These are phyloP conservation scores for Jaltomata sinuosa DNA, from an alignment of 257 asterid species.

Conservation along the genomic window DNA sequence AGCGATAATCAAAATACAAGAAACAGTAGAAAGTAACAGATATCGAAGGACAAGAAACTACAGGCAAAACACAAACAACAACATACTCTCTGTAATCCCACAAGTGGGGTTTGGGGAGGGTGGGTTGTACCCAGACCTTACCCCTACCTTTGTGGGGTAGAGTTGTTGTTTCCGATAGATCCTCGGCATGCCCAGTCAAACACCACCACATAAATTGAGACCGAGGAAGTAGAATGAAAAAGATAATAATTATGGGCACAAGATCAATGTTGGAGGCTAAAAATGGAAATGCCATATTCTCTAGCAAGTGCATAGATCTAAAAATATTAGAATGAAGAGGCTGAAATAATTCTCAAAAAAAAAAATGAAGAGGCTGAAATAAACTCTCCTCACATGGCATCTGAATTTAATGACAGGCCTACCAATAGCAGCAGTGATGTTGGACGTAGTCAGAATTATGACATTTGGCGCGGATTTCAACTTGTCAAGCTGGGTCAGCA, in stretches of 20 bases:
- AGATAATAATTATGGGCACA: not conserved
- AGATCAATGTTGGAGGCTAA: not conserved
- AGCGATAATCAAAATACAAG: too few species aligned
- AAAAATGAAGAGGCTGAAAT: not conserved
- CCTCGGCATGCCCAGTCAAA: not conserved
- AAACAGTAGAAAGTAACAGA: too few species aligned
- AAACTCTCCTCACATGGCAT: not conserved
- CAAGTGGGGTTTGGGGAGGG: not conserved
- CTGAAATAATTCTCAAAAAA: too few species aligned
- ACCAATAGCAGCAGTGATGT: conserved; percentile 97
- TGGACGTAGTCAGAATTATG: conserved; percentile 89
- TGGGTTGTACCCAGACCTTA: not conserved
- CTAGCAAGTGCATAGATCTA: not conserved
- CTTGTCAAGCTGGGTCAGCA: conserved; percentile 93
- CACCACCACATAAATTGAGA: not conserved
- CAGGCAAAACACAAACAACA: not conserved
- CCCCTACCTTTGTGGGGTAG: not conserved
- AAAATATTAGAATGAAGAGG: not conserved
- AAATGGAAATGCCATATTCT: not conserved
- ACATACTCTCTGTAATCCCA: not conserved
- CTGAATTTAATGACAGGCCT: conserved; percentile 15
- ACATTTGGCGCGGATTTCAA: conserved; percentile 87
- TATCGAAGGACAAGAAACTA: too few species aligned
- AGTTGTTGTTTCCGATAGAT: not conserved
- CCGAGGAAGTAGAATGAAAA: not conserved